Evolutionary conservation across 345 rosid genomes (phyloP), one percentile per base, ranked within the genome.

Genomic region (Aegle marmelos): DNA sequence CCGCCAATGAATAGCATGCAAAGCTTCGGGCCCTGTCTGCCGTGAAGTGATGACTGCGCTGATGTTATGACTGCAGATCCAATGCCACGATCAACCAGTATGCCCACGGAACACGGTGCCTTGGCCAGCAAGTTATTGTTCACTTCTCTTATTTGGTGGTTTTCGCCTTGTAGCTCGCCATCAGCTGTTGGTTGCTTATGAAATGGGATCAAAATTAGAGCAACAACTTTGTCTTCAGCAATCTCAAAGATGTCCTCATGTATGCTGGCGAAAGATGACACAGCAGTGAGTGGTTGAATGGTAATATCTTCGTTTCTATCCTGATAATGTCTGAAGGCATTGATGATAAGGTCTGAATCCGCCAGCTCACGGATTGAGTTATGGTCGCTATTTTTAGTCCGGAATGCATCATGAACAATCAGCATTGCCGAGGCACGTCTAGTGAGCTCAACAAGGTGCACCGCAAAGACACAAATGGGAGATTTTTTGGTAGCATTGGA

Each of bases 1-100:
- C 88, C 88, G 1, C 78, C 85, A 0, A 83, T 21, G 63, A 88
- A 88, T 5, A 88, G 7, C 78, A 84, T 79, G 5, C 62, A 81
- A n/a, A 74, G n/a, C 7, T n/a, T 72, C n/a, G 34, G 71, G 17
- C 33, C 11, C 30, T 31, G 19, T 16, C 22, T 62, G 34, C 21
- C 36, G 9, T 4, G 16, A 25, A 60, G 10, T 16, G 66, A 28
- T 17, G 66, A 5, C 30, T 60, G 57, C 22, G 7, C 6, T 62
- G 53, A 68, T 27, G 1, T 48, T 13, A 9, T 41, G 33, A 30
- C 16, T 27, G 60, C 16, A 16, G 60, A 16, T 70, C 73, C 58
- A 17, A 70, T 21, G 9, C 73, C 73, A 70, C 60, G 73, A 50
- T 70, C 73, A 30, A 70, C 59, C 14, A 70, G 73, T 28, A 70